Evolutionary conservation across 768 basidiomycete species (phyloP).

Genomic region (Auriculariales sp.): DNA sequence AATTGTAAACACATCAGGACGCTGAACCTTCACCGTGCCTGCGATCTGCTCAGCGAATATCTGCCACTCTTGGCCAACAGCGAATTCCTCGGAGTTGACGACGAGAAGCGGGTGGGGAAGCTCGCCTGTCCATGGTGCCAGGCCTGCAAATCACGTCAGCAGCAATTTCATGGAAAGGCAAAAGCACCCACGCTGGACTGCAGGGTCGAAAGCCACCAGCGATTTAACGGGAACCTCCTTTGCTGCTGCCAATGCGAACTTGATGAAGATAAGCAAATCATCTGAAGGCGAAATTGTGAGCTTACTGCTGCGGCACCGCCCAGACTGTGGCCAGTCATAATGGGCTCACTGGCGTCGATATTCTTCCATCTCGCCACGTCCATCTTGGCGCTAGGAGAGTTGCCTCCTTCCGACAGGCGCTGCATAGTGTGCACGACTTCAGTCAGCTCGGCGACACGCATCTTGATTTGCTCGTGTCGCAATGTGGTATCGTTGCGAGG

Average conservation of each 20-base stretch:
- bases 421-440: slow-evolving; percentile 10
- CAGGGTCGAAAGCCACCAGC: slow-evolving; percentile 14
- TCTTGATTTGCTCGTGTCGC: slow-evolving; percentile 16
- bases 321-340: slow-evolving; percentile 20
- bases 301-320: slow-evolving; percentile 18
- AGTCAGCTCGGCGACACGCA: slow-evolving; percentile 16
- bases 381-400: neutral
- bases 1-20: slow-evolving; percentile 1
- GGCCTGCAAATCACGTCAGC: slow-evolving; percentile 13
- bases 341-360: slow-evolving; percentile 11
- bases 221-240: slow-evolving; percentile 20
- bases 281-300: neutral
- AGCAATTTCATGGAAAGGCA: slow-evolving; percentile 16
- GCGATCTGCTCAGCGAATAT: slow-evolving; percentile 18
- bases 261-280: neutral
- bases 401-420: neutral
- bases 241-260: neutral
- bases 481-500: slow-evolving; percentile 19
- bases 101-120: slow-evolving; percentile 21
- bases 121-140: slow-evolving; percentile 14
- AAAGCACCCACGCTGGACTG: slow-evolving; percentile 10
- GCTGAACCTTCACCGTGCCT: slow-evolving; percentile 2
- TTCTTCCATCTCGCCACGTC: slow-evolving; percentile 7
- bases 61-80: slow-evolving; percentile 20
- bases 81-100: slow-evolving; percentile 28